phyloP scores from a whole-genome alignment of 2,329 filamentous ascomycete genomes.

The Fusarium continuum region DNA sequence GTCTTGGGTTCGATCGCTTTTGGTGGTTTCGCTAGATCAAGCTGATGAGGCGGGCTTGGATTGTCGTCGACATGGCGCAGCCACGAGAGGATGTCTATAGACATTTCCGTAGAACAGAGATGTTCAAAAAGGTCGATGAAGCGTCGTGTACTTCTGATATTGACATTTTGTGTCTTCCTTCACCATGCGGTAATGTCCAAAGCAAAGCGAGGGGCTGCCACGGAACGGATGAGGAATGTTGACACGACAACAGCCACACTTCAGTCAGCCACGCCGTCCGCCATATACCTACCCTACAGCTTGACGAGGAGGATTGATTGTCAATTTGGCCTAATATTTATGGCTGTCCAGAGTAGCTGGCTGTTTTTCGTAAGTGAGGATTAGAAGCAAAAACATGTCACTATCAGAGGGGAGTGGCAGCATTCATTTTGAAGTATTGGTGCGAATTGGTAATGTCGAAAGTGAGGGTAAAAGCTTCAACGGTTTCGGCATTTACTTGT shows the following conservation, averaged over 20 bases:
- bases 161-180: background rate
- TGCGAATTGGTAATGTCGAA: too few relatives aligned
- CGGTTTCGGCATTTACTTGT: too few relatives aligned
- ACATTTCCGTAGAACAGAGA: background rate
- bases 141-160: fast-evolving
- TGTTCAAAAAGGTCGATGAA: fast-evolving
- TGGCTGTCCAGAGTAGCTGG: too few relatives aligned
- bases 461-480: too few relatives aligned
- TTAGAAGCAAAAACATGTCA: too few relatives aligned
- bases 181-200: background rate
- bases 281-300: background rate
- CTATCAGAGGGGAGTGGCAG: fast-evolving
- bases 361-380: too few relatives aligned
- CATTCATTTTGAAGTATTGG: fast-evolving
- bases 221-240: background rate
- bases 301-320: too few relatives aligned
- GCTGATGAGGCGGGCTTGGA: background rate
- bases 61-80: background rate
- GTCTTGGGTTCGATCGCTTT: background rate
- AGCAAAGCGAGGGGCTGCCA: background rate
- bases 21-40: background rate
- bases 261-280: background rate
- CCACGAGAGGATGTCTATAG: background rate
- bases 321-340: too few relatives aligned
- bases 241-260: background rate